phyloP scores from a whole-genome alignment of 805 yeast species.

The Barnettozyma populi region DNA sequence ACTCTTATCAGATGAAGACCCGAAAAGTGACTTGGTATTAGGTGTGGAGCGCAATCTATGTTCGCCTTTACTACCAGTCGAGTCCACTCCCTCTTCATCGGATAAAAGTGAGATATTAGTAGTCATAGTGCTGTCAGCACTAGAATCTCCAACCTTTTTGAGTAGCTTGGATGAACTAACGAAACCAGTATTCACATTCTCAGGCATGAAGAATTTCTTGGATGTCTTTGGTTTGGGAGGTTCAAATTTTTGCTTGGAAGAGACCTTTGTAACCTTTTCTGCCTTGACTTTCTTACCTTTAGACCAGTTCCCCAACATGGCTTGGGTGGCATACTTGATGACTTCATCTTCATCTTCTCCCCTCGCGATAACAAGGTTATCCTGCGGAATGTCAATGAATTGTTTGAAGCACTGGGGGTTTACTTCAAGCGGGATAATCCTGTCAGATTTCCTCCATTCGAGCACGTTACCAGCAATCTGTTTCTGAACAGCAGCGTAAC shows the following conservation, averaged over 20 bases:
- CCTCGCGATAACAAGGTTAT: constrained; percentile 48
- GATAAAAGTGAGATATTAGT: constrained; percentile 13
- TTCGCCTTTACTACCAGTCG: neutral
- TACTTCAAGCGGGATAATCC: constrained; percentile 59
- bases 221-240: constrained; percentile 14
- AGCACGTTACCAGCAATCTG: constrained; percentile 48
- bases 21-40: neutral
- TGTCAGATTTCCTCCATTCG: constrained; percentile 43
- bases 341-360: constrained; percentile 64
- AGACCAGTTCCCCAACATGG: constrained; percentile 41
- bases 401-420: constrained; percentile 53
- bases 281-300: constrained; percentile 13
- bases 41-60: constrained; percentile 7
- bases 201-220: constrained; percentile 68
- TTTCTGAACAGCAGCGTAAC: constrained; percentile 72
- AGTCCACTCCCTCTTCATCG: constrained; percentile 14
- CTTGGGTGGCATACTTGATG: constrained; percentile 59
- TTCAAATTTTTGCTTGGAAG: constrained; percentile 14
- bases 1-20: neutral
- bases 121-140: neutral
- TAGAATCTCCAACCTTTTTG: constrained; percentile 18
- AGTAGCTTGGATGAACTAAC: constrained; percentile 45
- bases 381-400: constrained; percentile 63
- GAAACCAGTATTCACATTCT: constrained; percentile 62
- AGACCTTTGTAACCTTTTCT: constrained; percentile 9